Evolutionary conservation across 257 asterid species (phyloP).

Genomic region (Orobanche coerulescens): DNA sequence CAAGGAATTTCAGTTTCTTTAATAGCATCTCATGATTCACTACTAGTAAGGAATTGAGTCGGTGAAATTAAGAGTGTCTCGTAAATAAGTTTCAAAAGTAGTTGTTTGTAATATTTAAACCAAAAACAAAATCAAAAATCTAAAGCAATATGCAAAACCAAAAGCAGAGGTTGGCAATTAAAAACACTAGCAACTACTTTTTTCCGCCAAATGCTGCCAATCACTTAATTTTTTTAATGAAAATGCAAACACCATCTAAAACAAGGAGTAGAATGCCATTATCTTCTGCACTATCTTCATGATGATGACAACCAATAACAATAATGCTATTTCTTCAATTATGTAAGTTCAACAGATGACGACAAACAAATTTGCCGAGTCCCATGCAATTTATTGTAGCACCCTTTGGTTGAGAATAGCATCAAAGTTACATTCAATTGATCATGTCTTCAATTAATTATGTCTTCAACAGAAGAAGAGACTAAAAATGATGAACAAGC

Average conservation of each 20-base stretch:
- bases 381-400: not conserved
- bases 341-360: not conserved
- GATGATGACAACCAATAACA: not conserved
- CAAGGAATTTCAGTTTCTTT: conserved; percentile 1
- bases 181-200: not conserved
- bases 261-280: not conserved
- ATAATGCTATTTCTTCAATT: not conserved
- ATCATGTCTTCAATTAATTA: not conserved
- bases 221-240: no score
- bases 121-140: no score
- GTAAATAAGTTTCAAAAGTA: no score
- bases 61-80: no score
- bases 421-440: no score
- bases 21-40: no score
- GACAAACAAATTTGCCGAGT: not conserved
- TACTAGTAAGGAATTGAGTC: no score
- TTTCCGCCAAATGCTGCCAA: no score
- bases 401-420: not conserved
- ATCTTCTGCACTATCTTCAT: not conserved
- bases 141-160: not conserved
- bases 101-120: no score
- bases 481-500: not conserved
- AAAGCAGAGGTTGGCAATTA: not conserved
- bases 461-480: not conserved
- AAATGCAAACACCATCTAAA: no score